Conservation (phyloP, 2,329 filamentous ascomycete species). For the Talaromyces sp. region DNA sequence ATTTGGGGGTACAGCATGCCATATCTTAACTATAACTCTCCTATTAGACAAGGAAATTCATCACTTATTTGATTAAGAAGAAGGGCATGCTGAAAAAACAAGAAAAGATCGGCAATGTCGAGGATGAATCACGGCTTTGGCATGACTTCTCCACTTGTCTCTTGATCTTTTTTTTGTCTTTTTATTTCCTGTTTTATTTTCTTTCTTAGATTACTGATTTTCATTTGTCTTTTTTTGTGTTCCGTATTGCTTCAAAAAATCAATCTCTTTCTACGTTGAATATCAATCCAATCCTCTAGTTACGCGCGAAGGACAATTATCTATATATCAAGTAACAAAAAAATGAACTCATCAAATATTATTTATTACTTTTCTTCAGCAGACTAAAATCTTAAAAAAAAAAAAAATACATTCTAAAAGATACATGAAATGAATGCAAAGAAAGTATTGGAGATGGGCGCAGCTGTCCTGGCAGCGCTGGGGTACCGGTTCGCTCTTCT, state of each 20-base stretch:
- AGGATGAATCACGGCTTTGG: not conserved
- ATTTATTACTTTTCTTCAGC: not conserved
- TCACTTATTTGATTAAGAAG: not conserved
- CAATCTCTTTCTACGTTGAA: conserved; percentile 14
- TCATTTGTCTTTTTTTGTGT: conserved; percentile 23
- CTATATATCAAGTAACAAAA: not conserved
- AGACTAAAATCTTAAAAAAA: not conserved
- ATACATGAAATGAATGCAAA: conserved; percentile 1
- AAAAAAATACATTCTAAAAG: not conserved
- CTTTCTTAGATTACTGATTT: not conserved
- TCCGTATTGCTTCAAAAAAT: conserved; percentile 19
- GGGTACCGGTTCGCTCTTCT: not conserved
- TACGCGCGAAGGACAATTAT: no score
- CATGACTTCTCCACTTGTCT: not conserved
- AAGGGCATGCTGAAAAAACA: not conserved
- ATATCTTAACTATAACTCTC: not conserved
- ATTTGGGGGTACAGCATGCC: conserved; percentile 12
- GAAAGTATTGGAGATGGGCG: not conserved
- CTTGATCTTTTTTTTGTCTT: not conserved
- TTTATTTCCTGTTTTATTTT: not conserved
- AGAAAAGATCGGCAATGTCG: not conserved
- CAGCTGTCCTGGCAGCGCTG: not conserved
- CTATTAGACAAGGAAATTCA: not conserved
- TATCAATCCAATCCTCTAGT: not conserved
- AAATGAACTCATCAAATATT: not conserved